These are phyloP conservation scores for Penicillium waksmanii DNA, from an alignment of 495 filamentous ascomycete genomes.

Conservation along the genomic window DNA sequence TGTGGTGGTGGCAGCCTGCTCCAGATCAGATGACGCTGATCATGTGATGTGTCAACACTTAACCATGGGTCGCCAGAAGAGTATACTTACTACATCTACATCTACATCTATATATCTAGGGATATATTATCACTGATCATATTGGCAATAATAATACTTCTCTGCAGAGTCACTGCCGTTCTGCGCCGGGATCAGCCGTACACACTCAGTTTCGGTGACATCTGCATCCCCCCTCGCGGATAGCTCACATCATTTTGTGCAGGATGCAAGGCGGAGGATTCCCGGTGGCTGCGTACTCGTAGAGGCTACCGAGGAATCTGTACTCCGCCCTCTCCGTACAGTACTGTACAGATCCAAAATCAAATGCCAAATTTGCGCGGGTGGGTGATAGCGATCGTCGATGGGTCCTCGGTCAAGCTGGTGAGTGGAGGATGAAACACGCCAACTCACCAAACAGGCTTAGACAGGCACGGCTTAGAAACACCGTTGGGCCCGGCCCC, in stretches of 20 bases:
- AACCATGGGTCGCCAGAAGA: not conserved
- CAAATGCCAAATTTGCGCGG: slow-evolving; percentile 8
- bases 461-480: slow-evolving; percentile 2
- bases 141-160: no score
- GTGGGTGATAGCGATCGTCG: slow-evolving; percentile 33
- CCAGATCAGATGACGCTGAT: slow-evolving; percentile 30
- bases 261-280: slow-evolving; percentile 23
- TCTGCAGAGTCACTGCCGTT: no score
- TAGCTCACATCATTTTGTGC: slow-evolving; percentile 19
- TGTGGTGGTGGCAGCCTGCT: no score
- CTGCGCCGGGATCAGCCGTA: no score
- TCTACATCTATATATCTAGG: no score
- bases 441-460: slow-evolving; percentile 11
- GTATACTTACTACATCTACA: not conserved
- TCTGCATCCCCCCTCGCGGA: slow-evolving; percentile 5
- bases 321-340: not conserved
- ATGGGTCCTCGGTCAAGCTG: slow-evolving; percentile 18
- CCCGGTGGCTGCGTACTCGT: not conserved
- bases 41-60: slow-evolving; percentile 16
- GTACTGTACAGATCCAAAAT: not conserved
- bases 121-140: no score
- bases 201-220: not conserved
- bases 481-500: slow-evolving; percentile 2
- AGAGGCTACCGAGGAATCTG: no score
- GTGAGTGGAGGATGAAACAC: slow-evolving; percentile 18